Base-by-base conservation (phyloP, 2,329 filamentous ascomycete species). In the Aspergillus aculeatinus region DNA sequence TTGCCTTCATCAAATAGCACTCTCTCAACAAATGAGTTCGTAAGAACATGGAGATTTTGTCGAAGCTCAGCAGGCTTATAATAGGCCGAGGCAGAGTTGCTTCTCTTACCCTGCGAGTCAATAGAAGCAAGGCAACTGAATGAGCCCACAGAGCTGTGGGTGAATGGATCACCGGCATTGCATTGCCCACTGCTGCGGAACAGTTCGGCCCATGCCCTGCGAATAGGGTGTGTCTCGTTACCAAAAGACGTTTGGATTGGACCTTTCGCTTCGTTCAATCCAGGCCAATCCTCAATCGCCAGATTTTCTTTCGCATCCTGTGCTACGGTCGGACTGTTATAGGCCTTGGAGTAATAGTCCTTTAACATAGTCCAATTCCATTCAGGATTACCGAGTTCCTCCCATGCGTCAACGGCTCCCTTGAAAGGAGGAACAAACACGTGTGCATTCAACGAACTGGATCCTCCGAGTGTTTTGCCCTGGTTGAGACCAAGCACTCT, bases 391-490 rank as follows among this genome's bases (percentile, higher is more conserved):
- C 55, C 55, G 55, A 57, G 55, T 47, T 23, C 23, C 23, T 57
- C 57, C 57, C 50, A 58, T 42, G 57, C 21, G 29, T 58, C 57
- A 54, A 54, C 21, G 23, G 31, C 57, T 16, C 57, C 44, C 23
- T 54, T 44, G 16, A 55, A 58, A n/a, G 57, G 57, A 55, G 57
- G 57, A 58, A 58, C 57, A 50, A 58, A 58, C 14, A 58, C 57
- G 51, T 58, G 57, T 42, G 57, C 57, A 58, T 58, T 58, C 12
- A 58, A 50, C 19, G 57, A 58, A 58, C 57, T 58, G 29, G 51
- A 58, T 44, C 57, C 57, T 54, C 57, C 57, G 14, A 58, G 57
- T 49, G 57, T 35, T 25, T 58, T 58, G 51, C 57, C 57, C 51
- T 58, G 57, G 51, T 58, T 58, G 19, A 58, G 57, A 29, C 57